These are phyloP conservation scores for Ophiocordyceps polyrhachis-furcata DNA, from an alignment of 2,329 filamentous ascomycete species.

Conservation along the genomic window DNA sequence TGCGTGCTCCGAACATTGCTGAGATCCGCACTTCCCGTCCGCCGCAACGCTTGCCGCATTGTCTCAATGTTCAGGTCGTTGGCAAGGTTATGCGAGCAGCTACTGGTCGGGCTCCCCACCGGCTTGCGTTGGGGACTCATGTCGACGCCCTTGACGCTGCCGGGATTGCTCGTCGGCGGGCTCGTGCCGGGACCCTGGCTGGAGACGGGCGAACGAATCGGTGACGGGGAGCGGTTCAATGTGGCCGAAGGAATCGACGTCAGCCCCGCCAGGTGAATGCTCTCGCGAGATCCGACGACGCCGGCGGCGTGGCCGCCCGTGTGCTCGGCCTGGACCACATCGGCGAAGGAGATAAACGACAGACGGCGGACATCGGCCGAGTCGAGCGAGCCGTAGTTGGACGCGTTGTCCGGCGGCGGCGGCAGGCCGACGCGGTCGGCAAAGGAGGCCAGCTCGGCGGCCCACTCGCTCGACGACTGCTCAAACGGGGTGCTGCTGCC, in stretches of 20 bases:
- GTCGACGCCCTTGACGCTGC: conserved; percentile 57
- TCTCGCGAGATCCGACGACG: conserved; percentile 41
- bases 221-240: conserved; percentile 56
- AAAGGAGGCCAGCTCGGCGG: conserved; percentile 38
- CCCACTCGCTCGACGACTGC: conserved; percentile 29
- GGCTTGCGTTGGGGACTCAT: conserved; percentile 42
- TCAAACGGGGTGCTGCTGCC: conserved; percentile 16
- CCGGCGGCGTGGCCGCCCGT: conserved; percentile 29
- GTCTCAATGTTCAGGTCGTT: conserved; percentile 77
- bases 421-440: conserved; percentile 22
- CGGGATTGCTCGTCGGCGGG: conserved; percentile 57
- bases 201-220: conserved; percentile 60
- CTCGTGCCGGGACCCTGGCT: conserved; percentile 50
- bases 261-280: conserved; percentile 48
- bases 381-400: conserved; percentile 63
- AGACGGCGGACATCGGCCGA: conserved; percentile 59
- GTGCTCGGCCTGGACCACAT: conserved; percentile 78
- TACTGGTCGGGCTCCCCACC: conserved; percentile 43
- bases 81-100: conserved; percentile 28
- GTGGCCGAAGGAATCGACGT: conserved; percentile 35
- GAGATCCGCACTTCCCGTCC: conserved; percentile 71
- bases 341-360: conserved; percentile 92
- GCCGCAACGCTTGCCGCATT: conserved; percentile 74
- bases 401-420: conserved; percentile 39
- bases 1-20: conserved; percentile 35